Base-by-base conservation (phyloP, 345 rosid genomes). In the Euphorbia pulcherrima region DNA sequence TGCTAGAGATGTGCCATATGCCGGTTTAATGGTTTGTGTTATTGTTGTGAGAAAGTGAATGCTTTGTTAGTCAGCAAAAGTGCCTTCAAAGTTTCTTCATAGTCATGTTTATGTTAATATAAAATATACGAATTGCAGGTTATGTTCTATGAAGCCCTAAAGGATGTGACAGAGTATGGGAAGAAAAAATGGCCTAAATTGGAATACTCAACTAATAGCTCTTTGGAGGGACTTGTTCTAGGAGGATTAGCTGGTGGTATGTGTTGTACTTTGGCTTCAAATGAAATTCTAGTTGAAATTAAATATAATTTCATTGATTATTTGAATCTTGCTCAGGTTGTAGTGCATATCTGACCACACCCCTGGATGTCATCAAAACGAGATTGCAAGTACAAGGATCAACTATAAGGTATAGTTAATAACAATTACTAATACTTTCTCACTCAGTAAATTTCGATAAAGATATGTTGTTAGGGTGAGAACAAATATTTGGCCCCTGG, bases 171-270 rank as follows among this genome's bases (percentile, higher is more conserved):
- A 16, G 83, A 82, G 27, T 81, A 82, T 70, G 88, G 85, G 53
- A 86, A 83, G 83, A 72, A 74, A 80, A 81, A 70, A 73, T 82
- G 83, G 90, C 79, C 80, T 30, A 69, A 67, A 79, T 83, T 84
- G 68, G 83, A 75, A 63, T 29, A 40, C 72, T 74, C 65, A 67
- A 67, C 80, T 46, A 85, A 70, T 78, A 76, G 83, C 76, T 78
- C 96, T 29, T 7, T 87, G 21, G 97, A 92, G 73, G 98, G 98
- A 59, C 92, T 92, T 35, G 53, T 88, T 20, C 76, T 90, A 44
- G 98, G 98, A 73, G 98, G 98, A 79, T 75, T 92, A 84, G 87
- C 98, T 71, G 98, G 98, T 67, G 98, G 98, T 92, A 86, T 44
- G 89, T 82, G 24, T 63, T 47, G 23, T 69, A 55, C 61, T 50